Conservation (phyloP, 2,329 filamentous ascomycete genomes). For the Penicillium sp. region DNA sequence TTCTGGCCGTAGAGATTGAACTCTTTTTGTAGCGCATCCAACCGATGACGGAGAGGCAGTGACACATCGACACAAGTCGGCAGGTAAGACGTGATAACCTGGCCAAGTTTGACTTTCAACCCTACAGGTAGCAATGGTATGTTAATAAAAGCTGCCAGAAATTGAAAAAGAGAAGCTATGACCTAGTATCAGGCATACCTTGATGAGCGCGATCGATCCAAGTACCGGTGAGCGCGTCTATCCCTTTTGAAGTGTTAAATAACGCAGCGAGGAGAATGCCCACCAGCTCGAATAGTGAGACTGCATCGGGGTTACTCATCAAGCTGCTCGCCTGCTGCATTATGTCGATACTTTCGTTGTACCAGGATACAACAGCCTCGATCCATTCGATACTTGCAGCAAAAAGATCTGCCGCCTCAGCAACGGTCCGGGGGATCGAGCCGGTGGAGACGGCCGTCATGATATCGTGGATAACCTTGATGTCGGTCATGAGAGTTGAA, state of each 20-base stretch:
- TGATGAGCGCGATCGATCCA: constrained; percentile 25
- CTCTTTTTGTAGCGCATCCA: constrained; percentile 47
- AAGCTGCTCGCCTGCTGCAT: constrained; percentile 34
- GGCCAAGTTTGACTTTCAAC: constrained; percentile 42
- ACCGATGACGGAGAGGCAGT: constrained; percentile 41
- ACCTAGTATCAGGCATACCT: constrained; percentile 28
- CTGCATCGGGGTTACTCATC: constrained; percentile 41
- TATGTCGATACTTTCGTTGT: constrained; percentile 31
- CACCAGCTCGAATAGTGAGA: constrained; percentile 47
- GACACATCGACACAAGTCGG: constrained; percentile 47
- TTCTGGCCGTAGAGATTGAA: constrained; percentile 48
- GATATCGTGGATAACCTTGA: constrained; percentile 46
- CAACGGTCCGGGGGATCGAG: constrained; percentile 30
- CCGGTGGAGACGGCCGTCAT: constrained; percentile 45
- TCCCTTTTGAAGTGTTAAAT: constrained; percentile 40
- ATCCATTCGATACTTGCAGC: constrained; percentile 44
- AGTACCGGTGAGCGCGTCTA: constrained; percentile 41
- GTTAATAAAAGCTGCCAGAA: too few relatives aligned
- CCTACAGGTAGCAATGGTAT: too few relatives aligned
- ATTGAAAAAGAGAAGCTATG: neutral
- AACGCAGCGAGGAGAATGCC: constrained; percentile 46
- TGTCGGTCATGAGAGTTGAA: constrained; percentile 48
- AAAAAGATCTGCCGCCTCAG: constrained; percentile 39
- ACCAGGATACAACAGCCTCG: constrained; percentile 41
- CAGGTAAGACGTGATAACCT: constrained; percentile 44